Evolutionary conservation across 2,329 filamentous ascomycete genomes (phyloP).

Genomic region (Emergomyces pasteurianus): DNA sequence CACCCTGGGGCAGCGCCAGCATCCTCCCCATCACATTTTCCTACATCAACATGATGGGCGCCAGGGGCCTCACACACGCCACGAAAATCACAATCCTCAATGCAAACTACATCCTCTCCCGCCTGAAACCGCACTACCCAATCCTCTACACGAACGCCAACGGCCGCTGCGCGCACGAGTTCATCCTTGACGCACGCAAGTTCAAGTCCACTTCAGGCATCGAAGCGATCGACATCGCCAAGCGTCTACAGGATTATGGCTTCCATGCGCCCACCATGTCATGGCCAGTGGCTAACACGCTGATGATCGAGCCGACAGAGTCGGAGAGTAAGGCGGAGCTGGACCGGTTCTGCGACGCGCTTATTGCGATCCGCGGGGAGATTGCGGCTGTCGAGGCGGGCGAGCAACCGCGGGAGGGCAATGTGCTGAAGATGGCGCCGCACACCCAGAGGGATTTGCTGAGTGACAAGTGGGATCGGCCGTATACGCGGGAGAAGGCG

Average conservation of each 20-base stretch:
- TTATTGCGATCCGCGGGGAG: conserved; percentile 76
- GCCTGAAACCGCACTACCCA: conserved; percentile 71
- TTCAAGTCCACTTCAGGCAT: conserved; percentile 75
- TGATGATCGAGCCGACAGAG: conserved; percentile 98
- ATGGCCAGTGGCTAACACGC: conserved; percentile 86
- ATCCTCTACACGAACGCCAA: conserved; percentile 90
- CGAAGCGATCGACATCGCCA: conserved; percentile 90
- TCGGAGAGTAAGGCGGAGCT: conserved; percentile 86
- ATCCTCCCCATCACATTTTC: conserved; percentile 92
- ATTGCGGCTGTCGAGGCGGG: conserved; percentile 76
- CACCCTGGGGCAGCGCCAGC: conserved; percentile 75
- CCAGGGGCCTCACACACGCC: conserved; percentile 69
- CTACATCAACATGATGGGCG: conserved; percentile 90
- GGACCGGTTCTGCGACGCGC: conserved; percentile 81
- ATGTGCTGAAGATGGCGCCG: conserved; percentile 80
- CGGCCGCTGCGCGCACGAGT: conserved; percentile 88
- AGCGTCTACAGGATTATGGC: conserved; percentile 91
- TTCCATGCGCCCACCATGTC: conserved; percentile 98
- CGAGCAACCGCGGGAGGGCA: conserved; percentile 58
- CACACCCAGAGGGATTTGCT: conserved; percentile 77
- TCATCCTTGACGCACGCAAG: conserved; percentile 78
- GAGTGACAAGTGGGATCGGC: conserved; percentile 63
- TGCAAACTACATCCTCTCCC: conserved; percentile 89
- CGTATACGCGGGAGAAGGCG: conserved; percentile 68
- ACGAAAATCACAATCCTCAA: conserved; percentile 91